Evolutionary conservation across 1,284 basidiomycete genomes (phyloP).

Genomic region (Tetrapyrgos nigripes): DNA sequence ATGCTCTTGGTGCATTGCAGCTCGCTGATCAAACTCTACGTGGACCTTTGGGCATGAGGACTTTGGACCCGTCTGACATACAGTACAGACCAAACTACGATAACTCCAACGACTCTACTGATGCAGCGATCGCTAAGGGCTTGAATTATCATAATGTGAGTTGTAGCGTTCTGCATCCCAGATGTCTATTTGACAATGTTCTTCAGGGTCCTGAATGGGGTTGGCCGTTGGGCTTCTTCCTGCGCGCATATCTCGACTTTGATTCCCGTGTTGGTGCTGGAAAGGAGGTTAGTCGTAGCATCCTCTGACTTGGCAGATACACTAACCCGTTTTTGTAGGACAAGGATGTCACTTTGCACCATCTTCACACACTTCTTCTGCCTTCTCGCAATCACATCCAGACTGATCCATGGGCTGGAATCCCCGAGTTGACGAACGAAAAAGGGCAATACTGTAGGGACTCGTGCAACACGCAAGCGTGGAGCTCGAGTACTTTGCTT

Average conservation of each 20-base stretch:
- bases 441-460: constrained; percentile 84
- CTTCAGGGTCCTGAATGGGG: constrained; percentile 87
- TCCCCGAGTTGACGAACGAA: constrained; percentile 91
- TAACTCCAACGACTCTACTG: constrained; percentile 89
- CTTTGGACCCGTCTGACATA: constrained; percentile 83
- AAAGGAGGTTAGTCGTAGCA: constrained; percentile 57
- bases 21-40: constrained; percentile 81
- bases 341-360: constrained; percentile 75
- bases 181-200: constrained; percentile 11
- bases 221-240: constrained; percentile 94
- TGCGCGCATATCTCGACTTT: constrained; percentile 91
- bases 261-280: constrained; percentile 69
- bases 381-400: constrained; percentile 76
- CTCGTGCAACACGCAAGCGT: constrained; percentile 92
- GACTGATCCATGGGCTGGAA: constrained; percentile 86
- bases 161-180: constrained; percentile 22
- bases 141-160: constrained; percentile 86
- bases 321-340: constrained; percentile 51
- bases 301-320: not conserved
- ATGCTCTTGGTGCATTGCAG: constrained; percentile 81
- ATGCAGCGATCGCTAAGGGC: constrained; percentile 86
- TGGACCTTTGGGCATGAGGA: constrained; percentile 93
- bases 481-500: constrained; percentile 88
- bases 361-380: constrained; percentile 77
- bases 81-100: constrained; percentile 92